Evolutionary conservation across 176 grass and related monocot species (phyloP).

Genomic region (Pontederia paniculata): DNA sequence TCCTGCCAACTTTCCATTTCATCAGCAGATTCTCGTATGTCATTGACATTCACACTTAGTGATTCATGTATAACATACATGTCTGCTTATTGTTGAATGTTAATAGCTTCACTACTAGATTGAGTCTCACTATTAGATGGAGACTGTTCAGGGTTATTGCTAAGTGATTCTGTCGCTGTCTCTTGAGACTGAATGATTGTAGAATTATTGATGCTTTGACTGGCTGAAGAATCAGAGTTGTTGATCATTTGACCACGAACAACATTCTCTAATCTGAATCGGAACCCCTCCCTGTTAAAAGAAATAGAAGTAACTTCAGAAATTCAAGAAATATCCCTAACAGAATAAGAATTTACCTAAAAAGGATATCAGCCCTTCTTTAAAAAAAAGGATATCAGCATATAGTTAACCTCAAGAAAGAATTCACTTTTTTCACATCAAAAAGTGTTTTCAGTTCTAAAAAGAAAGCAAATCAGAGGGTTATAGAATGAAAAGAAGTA

Average conservation of each 20-base stretch:
- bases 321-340: not conserved
- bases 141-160: too few species aligned
- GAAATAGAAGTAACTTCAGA: conserved; percentile 15
- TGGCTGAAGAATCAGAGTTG: conserved; percentile 38
- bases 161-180: not conserved
- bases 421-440: too few species aligned
- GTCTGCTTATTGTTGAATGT: conserved; percentile 21
- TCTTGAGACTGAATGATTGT: conserved; percentile 35
- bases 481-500: too few species aligned
- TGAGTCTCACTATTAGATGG: conserved; percentile 19
- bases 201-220: conserved; percentile 27
- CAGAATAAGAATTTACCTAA: not conserved
- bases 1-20: conserved; percentile 31
- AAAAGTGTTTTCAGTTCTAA: too few species aligned
- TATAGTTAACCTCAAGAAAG: too few species aligned
- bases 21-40: conserved; percentile 26
- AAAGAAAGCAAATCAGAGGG: too few species aligned
- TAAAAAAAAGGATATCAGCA: too few species aligned
- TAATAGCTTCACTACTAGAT: conserved; percentile 22
- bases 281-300: conserved; percentile 80
- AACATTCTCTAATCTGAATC: conserved; percentile 86
- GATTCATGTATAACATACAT: conserved; percentile 23
- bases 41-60: conserved; percentile 25
- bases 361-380: too few species aligned
- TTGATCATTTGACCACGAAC: conserved; percentile 50